phyloP scores from a whole-genome alignment of 1,284 basidiomycete genomes.

The Fomitopsis betulina region DNA sequence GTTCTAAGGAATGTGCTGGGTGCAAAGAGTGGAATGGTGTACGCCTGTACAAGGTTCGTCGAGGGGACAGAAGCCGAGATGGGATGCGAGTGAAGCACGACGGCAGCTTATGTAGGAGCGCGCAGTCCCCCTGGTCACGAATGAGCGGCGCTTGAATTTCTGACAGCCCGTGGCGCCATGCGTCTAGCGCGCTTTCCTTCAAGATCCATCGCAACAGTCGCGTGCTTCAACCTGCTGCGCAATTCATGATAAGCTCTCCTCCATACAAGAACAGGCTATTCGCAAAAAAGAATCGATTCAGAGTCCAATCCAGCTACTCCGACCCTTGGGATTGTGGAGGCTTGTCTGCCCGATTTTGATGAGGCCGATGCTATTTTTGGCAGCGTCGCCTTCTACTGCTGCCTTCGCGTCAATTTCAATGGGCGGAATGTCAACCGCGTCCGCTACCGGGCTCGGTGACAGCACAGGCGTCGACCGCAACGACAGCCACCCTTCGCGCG shows the following conservation, averaged over 20 bases:
- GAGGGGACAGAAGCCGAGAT: slow-evolving; percentile 6
- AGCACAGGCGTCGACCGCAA: slow-evolving; percentile 39
- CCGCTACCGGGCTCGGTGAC: slow-evolving; percentile 55
- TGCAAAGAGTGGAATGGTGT: slow-evolving; percentile 10
- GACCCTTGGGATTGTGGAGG: slow-evolving; percentile 86
- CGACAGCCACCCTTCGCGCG: slow-evolving; percentile 1
- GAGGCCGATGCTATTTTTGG: slow-evolving; percentile 29
- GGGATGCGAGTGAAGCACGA: background rate
- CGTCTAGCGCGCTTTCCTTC: background rate
- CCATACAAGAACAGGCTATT: background rate
- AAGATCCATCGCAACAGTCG: background rate
- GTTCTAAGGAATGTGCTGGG: slow-evolving; percentile 5
- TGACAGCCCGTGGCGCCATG: background rate
- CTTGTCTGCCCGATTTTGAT: slow-evolving; percentile 93
- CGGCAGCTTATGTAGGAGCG: slow-evolving; percentile 2
- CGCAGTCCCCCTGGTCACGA: background rate
- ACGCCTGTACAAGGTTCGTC: background rate
- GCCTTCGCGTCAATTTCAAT: slow-evolving; percentile 4
- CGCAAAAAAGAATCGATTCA: slow-evolving; percentile 10
- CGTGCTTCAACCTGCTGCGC: background rate
- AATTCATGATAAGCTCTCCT: background rate
- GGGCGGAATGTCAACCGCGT: slow-evolving; percentile 44
- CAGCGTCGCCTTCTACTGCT: slow-evolving; percentile 17
- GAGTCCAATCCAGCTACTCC: slow-evolving; percentile 91
- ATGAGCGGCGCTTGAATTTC: slow-evolving; percentile 2